These are phyloP conservation scores for Zanthoxylum bungeanum DNA, from an alignment of 345 rosid genomes.

Conservation along the genomic window DNA sequence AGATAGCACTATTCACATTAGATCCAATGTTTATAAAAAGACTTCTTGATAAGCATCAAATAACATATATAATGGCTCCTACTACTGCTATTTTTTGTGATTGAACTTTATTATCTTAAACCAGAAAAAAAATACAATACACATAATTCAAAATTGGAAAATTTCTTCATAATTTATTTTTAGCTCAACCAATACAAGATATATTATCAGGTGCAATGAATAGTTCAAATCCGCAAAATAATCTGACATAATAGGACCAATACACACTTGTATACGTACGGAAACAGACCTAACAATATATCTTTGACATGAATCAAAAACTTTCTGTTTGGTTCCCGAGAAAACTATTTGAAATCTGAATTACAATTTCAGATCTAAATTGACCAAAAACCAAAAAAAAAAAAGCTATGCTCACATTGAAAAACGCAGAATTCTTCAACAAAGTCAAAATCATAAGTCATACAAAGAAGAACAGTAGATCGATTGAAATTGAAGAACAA, in stretches of 20 bases:
- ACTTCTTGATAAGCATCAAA: background rate
- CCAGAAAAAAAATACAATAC: background rate
- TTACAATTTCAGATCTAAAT: slow-evolving; percentile 11
- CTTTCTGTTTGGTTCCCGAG: background rate
- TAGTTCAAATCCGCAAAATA: background rate
- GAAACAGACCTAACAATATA: slow-evolving; percentile 4
- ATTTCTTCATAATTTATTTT: background rate
- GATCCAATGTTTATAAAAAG: background rate
- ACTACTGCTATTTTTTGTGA: background rate
- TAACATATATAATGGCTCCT: background rate
- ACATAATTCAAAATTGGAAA: background rate
- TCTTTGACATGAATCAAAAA: background rate
- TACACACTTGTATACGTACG: background rate
- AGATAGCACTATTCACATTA: background rate
- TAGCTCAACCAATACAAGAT: background rate
- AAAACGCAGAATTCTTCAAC: background rate
- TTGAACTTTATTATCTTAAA: background rate
- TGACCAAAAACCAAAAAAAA: background rate
- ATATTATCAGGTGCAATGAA: background rate
- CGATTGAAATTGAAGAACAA: background rate
- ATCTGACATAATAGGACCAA: background rate
- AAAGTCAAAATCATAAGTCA: background rate
- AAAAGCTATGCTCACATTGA: background rate
- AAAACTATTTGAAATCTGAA: background rate
- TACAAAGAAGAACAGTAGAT: background rate